Percentiles rank a stretch among this genome's conserved stretches.
phyloP scores from a whole-genome alignment of 345 rosid species.

The Geranium brycei region DNA sequence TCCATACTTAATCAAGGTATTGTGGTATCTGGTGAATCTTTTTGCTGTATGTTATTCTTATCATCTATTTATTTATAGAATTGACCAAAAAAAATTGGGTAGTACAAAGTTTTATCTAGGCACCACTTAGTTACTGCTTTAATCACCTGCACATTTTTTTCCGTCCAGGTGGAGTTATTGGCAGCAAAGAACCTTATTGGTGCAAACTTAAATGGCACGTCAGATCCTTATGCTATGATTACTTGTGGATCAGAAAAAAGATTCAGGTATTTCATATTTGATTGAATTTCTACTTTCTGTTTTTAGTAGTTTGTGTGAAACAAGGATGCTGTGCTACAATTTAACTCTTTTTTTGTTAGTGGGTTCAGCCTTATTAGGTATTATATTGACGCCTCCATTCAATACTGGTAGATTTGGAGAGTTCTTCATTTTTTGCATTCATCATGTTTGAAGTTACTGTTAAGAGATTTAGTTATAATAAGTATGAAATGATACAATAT shows the following conservation, averaged over 20 bases:
- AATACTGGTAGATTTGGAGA: neutral
- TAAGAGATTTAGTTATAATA: neutral
- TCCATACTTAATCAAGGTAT: constrained; percentile 62
- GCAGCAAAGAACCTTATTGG: constrained; percentile 97
- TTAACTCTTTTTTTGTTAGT: neutral
- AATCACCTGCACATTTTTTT: constrained; percentile 4
- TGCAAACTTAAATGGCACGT: constrained; percentile 91
- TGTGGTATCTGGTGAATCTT: neutral
- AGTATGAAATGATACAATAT: neutral
- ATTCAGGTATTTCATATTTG: constrained; percentile 66
- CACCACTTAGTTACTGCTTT: neutral
- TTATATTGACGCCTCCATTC: neutral
- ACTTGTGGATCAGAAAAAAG: constrained; percentile 90
- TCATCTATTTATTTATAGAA: neutral
- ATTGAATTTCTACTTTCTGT: constrained; percentile 1
- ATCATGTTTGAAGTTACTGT: neutral
- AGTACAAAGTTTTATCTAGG: neutral
- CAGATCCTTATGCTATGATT: constrained; percentile 96
- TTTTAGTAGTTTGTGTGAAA: constrained; percentile 1
- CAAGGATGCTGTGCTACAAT: neutral
- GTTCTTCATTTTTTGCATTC: neutral
- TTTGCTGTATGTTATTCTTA: neutral
- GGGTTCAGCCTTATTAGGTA: neutral
- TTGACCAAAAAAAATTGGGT: neutral
- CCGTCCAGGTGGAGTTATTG: constrained; percentile 67